A percentile compares a stretch with the other conserved stretches of the same genome.
Evolutionary conservation across 176 grass and related monocot species (phyloP).

Genomic region (Themeda triandra): DNA sequence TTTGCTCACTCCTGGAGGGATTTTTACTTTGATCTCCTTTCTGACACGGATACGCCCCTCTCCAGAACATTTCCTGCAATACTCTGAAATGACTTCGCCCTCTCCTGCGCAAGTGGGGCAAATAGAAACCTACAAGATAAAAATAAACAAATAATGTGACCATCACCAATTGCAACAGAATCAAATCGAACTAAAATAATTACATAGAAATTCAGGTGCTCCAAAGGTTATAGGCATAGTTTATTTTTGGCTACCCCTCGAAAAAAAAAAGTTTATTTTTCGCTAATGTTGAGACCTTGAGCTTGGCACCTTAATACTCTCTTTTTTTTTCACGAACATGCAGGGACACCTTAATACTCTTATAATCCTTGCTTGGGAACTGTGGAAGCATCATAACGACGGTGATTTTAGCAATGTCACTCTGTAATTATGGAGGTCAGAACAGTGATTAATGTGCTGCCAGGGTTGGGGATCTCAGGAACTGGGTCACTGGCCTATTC

Average conservation of each 20-base stretch:
- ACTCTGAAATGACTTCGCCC: slow-evolving; percentile 88
- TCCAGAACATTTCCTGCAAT: slow-evolving; percentile 86
- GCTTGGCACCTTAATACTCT: neutral
- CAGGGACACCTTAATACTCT: neutral
- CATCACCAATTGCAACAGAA: slow-evolving; percentile 18
- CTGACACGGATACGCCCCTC: slow-evolving; percentile 88
- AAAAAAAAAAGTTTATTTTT: slow-evolving; percentile 17
- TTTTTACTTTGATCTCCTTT: slow-evolving; percentile 99
- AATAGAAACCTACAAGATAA: slow-evolving; percentile 75
- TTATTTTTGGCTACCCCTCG: neutral
- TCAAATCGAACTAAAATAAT: slow-evolving; percentile 15
- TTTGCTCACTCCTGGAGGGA: slow-evolving; percentile 94
- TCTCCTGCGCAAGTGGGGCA: slow-evolving; percentile 82
- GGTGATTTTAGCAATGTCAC: neutral
- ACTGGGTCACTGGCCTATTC: neutral
- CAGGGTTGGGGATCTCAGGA: neutral
- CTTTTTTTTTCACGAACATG: neutral
- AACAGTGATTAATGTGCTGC: neutral
- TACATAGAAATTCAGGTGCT: neutral
- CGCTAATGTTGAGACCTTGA: neutral
- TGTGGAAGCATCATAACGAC: neutral
- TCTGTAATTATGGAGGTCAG: neutral
- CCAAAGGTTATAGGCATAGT: slow-evolving; percentile 5
- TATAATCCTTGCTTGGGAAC: neutral
- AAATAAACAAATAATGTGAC: neutral